Evolutionary conservation across 2,329 filamentous ascomycete species (phyloP).

Genomic region (Alternaria consortialis): DNA sequence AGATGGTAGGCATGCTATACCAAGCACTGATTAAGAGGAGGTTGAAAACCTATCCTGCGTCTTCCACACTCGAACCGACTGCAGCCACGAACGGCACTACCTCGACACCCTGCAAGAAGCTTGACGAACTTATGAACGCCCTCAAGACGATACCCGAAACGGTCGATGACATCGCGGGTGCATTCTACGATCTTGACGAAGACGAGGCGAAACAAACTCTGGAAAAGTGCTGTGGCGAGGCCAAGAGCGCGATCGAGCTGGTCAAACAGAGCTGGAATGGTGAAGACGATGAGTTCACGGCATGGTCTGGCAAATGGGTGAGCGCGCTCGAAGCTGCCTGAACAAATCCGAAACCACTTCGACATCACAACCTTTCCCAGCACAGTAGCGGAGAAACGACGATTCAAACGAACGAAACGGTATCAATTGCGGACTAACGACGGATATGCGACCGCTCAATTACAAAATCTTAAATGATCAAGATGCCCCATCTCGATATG

Average conservation of each 20-base stretch:
- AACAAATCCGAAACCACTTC: background rate
- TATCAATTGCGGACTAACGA: background rate
- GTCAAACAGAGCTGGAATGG: constrained; percentile 70
- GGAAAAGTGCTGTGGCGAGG: constrained; percentile 67
- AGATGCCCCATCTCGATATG: constrained; percentile 1
- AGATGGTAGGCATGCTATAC: constrained; percentile 73
- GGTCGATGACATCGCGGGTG: constrained; percentile 74
- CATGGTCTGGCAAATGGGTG: constrained; percentile 72
- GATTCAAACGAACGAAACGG: background rate
- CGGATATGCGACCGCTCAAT: background rate
- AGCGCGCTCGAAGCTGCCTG: constrained; percentile 52
- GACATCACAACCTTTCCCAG: background rate
- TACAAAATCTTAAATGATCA: background rate
- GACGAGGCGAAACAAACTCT: constrained; percentile 67
- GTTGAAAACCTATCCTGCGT: constrained; percentile 64
- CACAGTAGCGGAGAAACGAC: background rate
- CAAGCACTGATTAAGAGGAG: constrained; percentile 74
- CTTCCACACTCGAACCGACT: constrained; percentile 18
- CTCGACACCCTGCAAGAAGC: constrained; percentile 32
- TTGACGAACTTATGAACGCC: constrained; percentile 65
- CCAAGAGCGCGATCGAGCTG: constrained; percentile 65
- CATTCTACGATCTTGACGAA: constrained; percentile 75
- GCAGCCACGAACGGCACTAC: constrained; percentile 14
- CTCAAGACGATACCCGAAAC: constrained; percentile 70
- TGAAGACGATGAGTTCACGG: constrained; percentile 76